Evolutionary conservation across 2,329 filamentous ascomycete species (phyloP), one percentile per base, ranked within the genome.

Genomic region (Xylaria sp.): DNA sequence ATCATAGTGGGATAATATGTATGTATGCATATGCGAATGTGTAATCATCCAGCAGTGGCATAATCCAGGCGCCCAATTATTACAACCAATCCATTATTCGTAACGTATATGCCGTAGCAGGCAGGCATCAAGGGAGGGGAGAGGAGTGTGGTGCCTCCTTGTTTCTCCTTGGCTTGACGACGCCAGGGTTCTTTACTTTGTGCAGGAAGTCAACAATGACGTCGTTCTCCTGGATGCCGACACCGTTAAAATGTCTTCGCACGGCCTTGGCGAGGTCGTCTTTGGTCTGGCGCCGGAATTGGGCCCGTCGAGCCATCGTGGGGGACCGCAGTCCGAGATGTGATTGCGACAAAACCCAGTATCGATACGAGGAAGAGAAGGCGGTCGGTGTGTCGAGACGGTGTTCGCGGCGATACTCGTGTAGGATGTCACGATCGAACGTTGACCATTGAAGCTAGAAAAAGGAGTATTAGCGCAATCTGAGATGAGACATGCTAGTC

Each of bases 161-260:
- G 50, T 75, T 77, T 68, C 75, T 78, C 34, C 69, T 73, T 21
- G 74, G 74, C 76, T 77, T 82, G 81, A 73, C 70, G 1, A 81
- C 72, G 21, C 87, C 86, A 69, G 89, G 84, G 71, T 85, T 86
- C 76, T 86, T 85, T 34, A 92, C 85, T 76, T 89, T 92, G 83
- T 93, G 92, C 69, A 94, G 84, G 77, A 93, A 89, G 71, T 92
- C 91, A 65, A 94, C 91, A 65, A 96, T 91, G 72, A 94, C 90
- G 74, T 96, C 93, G 77, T 90, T 93, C 82, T 97, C 93, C 71
- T 90, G 90, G 48, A 95, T 88, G 17, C 91, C 91, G 72, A 92
- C 85, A 39, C 88, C 89, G 77, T 96, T 96, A 82, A 96, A 96
- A 80, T 96, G 92, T 78, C 93, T 94, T 71, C 92, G 86, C 57